Evolutionary conservation across 495 filamentous ascomycete species (phyloP).

Genomic region (Penicillium paxilli): DNA sequence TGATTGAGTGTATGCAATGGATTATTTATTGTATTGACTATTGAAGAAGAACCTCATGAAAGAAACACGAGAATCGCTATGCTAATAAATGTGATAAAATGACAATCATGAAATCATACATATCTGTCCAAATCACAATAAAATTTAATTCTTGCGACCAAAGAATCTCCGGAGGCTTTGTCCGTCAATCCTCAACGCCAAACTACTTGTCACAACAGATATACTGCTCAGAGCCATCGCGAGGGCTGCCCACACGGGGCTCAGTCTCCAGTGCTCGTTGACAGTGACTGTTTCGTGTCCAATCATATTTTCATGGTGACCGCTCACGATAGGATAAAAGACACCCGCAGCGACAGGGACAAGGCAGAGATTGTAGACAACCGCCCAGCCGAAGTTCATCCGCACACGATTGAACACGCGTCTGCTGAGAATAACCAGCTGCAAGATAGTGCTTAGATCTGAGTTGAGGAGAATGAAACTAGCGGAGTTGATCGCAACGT

Average conservation of each 20-base stretch:
- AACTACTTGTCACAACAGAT: constrained; percentile 73
- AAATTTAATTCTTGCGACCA: constrained; percentile 7
- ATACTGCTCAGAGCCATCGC: constrained; percentile 88
- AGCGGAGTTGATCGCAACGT: constrained; percentile 79
- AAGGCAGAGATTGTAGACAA: constrained; percentile 78
- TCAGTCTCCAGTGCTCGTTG: constrained; percentile 53
- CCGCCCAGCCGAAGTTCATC: constrained; percentile 87
- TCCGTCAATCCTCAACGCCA: constrained; percentile 57
- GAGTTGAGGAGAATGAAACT: constrained; percentile 83
- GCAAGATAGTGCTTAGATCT: constrained; percentile 67
- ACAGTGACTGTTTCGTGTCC: constrained; percentile 26
- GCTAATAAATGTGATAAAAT: background rate
- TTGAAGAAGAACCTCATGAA: background rate
- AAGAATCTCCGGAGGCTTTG: constrained; percentile 24
- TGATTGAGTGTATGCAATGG: no score
- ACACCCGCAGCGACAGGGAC: constrained; percentile 84
- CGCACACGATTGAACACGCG: constrained; percentile 76
- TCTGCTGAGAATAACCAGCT: constrained; percentile 67
- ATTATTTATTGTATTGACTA: background rate
- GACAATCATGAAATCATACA: background rate
- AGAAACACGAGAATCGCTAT: background rate
- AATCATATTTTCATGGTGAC: constrained; percentile 41
- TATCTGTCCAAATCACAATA: background rate
- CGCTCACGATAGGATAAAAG: constrained; percentile 65
- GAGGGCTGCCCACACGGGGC: constrained; percentile 81